Evolutionary conservation across 176 grass and related monocot genomes (phyloP), one percentile per base, ranked within the genome.

Genomic region (Carex pumila): DNA sequence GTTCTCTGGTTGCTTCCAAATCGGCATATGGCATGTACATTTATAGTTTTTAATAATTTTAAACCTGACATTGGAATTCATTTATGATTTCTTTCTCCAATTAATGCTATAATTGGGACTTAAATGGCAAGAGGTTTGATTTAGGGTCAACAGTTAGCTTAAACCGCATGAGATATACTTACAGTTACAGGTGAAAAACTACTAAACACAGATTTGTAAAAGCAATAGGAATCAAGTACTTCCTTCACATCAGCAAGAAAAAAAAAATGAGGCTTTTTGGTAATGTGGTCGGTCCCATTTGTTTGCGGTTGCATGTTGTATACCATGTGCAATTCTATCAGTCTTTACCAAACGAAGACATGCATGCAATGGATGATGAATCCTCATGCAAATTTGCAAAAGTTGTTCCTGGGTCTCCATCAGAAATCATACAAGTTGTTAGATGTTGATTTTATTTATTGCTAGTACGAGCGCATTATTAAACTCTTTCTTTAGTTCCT

Each of bases 371-470:
- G 14, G 19, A 30, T 57, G 60, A 82, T 45, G 30, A 68, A 52
- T 78, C 49, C 6, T 2, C 69, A 54, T 78, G 73, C 73, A 78
- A 56, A 55, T 34, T 78, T 10, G 52, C 73, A 78, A 78, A 18
- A 31, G 73, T 57, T 54, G 73, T 57, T 78, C 34, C 52, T 36
- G 25, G 29, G 73, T 78, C 73, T 57, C 73, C 73, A 78, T 78
- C 73, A 78, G 52, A 78, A 78, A 78, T 78, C 25, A 78, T 78
- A 56, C 25, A 18, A 56, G 50, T 78, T 78, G 73, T 78, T 78
- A 19, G 73, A 8, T 34, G 52, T 36, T 78, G 73, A 78, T 78
- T 78, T 18, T 13, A 17, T 78, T 36, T 78, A 78, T 57, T 78
- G 73, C 50, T 17, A 57, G 5, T 29, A 78, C 52, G 57, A 78